phyloP scores from a whole-genome alignment of 1,139 yeast genomes.

The Blastobotrys proliferans region DNA sequence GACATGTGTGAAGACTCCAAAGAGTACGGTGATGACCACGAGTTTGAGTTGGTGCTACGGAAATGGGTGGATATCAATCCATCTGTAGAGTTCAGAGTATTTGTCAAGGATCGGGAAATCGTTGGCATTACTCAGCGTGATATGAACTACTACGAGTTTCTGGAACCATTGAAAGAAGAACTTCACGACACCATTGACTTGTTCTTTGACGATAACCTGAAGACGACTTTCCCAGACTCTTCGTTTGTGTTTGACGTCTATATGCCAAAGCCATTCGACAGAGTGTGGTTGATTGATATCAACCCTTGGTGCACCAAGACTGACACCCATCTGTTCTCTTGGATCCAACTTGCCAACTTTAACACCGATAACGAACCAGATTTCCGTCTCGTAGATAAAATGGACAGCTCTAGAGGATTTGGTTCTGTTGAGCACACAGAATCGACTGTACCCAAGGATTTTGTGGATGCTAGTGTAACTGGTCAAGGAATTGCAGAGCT shows the following conservation, averaged over 20 bases:
- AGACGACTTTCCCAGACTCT: conserved; percentile 49
- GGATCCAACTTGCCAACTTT: conserved; percentile 64
- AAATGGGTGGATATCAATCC: conserved; percentile 83
- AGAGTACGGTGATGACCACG: conserved; percentile 23
- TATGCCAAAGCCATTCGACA: conserved; percentile 66
- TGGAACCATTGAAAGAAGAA: conserved; percentile 46
- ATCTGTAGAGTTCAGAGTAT: conserved; percentile 84
- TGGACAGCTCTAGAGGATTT: conserved; percentile 58
- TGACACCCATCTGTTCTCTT: conserved; percentile 71
- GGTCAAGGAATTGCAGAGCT: conserved; percentile 30
- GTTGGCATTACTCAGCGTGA: conserved; percentile 84
- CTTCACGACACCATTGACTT: conserved; percentile 48
- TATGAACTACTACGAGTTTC: conserved; percentile 70
- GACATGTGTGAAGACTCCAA: conserved; percentile 38
- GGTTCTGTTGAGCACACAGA: conserved; percentile 81
- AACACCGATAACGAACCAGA: conserved; percentile 40
- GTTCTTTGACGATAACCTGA: conserved; percentile 51
- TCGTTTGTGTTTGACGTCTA: conserved; percentile 75
- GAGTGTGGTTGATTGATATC: conserved; percentile 69
- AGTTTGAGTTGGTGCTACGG: conserved; percentile 66
- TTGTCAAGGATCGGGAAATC: conserved; percentile 57
- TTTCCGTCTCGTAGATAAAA: conserved; percentile 65
- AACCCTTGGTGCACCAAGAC: conserved; percentile 80
- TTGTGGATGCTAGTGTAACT: conserved; percentile 78
- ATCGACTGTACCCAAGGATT: conserved; percentile 85